Evolutionary conservation across 805 yeast species (phyloP), one percentile per base, ranked within the genome.

Genomic region (Naumovozyma dairenensis): DNA sequence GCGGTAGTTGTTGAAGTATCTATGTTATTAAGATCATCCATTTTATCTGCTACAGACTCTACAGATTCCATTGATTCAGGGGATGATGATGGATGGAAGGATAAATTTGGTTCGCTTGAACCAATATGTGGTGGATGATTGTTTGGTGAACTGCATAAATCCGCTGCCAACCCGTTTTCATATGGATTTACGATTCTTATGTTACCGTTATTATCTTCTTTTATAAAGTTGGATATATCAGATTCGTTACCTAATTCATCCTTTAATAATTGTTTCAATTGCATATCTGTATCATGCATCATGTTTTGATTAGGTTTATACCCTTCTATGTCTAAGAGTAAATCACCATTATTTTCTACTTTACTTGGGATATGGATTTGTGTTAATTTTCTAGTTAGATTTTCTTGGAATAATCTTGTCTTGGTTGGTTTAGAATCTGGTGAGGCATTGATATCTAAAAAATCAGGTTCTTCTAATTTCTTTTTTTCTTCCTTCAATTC

Each of bases 291-390:
- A 45, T 74, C 77, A 32, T 77, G 77, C 26, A 81, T 73, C 53
- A 80, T 84, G 44, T 77, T 75, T 33, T 77, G 80, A 47, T 79
- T 85, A 21, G 94, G 80, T 59, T 87, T 89, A 60, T 92, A 92
- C 13, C 98, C 98, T 47, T 86, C 93, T 78, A 89, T 84, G 60
- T 92, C 98, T 29, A 92, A 62, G 27, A 86, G 72, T 46, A 92
- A 67, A 51, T 86, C 95, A 9, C 98, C 98, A 48, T 84, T 82
- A 40, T 80, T 78, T 42, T 83, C 94, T 24, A 87, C 71, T 44
- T 77, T 83, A 19, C 93, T 78, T 1, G 96, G 96, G 21, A 92
- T 86, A 51, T 86, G 83, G 44, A 74, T 74, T 43, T 72, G 68
- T 13, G 72, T 74, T 26, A 84, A 65, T 51, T 69, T 76, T 44